Evolutionary conservation across 2,329 filamentous ascomycete genomes (phyloP).

Genomic region (Myriosclerotinia scirpicola): DNA sequence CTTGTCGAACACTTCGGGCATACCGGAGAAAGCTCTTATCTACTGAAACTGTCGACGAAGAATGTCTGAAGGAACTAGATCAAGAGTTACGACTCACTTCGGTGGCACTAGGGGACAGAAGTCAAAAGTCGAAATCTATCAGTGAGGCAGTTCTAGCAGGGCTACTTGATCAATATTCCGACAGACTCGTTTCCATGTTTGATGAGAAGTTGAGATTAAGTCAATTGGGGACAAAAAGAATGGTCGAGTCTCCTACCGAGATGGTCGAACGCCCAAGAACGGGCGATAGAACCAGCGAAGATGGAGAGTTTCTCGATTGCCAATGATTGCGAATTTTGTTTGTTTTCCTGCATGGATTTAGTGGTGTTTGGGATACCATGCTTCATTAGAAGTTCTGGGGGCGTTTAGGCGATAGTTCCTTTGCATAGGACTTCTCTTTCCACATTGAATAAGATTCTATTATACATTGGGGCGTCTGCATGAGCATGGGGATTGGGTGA

Average conservation of each 20-base stretch:
- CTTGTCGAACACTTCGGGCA: slow-evolving; percentile 59
- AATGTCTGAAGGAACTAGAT: slow-evolving; percentile 61
- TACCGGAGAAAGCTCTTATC: slow-evolving; percentile 64
- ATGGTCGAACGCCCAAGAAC: slow-evolving; percentile 33
- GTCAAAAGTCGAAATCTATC: slow-evolving; percentile 46
- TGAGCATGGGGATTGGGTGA: neutral
- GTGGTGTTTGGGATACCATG: slow-evolving; percentile 12
- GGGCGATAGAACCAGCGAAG: slow-evolving; percentile 24
- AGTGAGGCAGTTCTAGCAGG: slow-evolving; percentile 61
- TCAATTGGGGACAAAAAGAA: slow-evolving; percentile 29
- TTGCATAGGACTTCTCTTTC: neutral
- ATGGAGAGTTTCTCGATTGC: slow-evolving; percentile 20
- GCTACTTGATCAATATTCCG: slow-evolving; percentile 73
- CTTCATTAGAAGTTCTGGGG: neutral
- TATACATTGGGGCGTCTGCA: neutral
- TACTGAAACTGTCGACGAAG: slow-evolving; percentile 54
- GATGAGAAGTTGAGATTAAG: slow-evolving; percentile 66
- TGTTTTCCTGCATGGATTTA: slow-evolving; percentile 1
- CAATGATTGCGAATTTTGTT: slow-evolving; percentile 7
- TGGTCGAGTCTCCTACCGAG: slow-evolving; percentile 18
- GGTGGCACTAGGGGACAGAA: slow-evolving; percentile 51
- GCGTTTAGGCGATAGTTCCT: neutral
- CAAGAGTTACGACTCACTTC: slow-evolving; percentile 63
- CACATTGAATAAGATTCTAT: neutral
- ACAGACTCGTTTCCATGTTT: slow-evolving; percentile 67